A percentile compares a stretch with the other conserved stretches of the same genome.
Evolutionary conservation across 306 rosid species (phyloP).

Genomic region (Begonia fuchsioides): DNA sequence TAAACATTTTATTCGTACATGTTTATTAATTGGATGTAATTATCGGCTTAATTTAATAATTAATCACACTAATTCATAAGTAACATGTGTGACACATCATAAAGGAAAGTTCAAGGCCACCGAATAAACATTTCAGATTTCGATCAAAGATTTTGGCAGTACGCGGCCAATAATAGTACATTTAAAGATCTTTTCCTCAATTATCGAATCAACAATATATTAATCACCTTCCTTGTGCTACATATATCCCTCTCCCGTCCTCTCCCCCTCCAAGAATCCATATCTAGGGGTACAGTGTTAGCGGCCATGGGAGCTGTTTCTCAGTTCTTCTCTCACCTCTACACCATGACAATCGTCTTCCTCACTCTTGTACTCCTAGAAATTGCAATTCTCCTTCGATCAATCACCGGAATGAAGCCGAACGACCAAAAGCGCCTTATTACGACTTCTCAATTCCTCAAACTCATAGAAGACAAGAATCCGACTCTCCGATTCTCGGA

Average conservation of each 20-base stretch:
- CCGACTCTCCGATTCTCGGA: constrained; percentile 35
- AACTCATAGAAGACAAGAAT: constrained; percentile 50
- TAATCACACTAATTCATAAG: no score
- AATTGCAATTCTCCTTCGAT: constrained; percentile 19
- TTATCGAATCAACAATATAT: no score
- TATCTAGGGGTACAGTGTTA: neutral
- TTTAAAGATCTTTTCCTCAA: no score
- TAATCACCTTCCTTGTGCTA: no score
- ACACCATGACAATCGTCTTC: constrained; percentile 36
- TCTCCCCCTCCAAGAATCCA: neutral
- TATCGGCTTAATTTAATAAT: no score
- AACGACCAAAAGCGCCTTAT: constrained; percentile 26
- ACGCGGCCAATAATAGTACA: no score
- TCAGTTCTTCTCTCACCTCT: constrained; percentile 42
- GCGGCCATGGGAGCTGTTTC: constrained; percentile 46
- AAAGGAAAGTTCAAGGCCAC: no score
- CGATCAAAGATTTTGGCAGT: no score
- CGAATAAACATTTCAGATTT: no score
- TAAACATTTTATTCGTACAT: no score
- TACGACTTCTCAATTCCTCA: constrained; percentile 50
- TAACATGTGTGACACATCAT: no score
- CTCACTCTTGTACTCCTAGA: constrained; percentile 42
- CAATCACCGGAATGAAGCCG: constrained; percentile 23
- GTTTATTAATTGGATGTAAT: no score
- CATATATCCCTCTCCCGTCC: neutral